phyloP scores from a whole-genome alignment of 2,329 filamentous ascomycete genomes.

The Apiospora marii region DNA sequence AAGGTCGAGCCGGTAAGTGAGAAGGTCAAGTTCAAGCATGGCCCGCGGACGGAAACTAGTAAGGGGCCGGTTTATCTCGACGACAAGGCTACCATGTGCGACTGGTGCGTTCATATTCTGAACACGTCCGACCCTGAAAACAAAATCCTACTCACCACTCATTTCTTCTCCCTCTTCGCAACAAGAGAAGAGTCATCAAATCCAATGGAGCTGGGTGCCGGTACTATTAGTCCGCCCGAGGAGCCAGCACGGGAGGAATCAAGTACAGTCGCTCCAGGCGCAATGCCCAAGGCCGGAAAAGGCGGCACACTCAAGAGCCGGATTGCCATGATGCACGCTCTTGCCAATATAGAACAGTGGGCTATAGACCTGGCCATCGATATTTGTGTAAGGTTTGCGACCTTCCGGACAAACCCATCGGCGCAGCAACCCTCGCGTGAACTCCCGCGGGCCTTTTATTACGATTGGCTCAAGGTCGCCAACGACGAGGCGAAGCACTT shows the following conservation, averaged over 20 bases:
- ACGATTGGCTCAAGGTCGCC: conserved; percentile 57
- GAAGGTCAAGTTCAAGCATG: conserved; percentile 52
- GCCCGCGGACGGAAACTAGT: conserved; percentile 33
- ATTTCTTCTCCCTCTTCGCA: conserved; percentile 51
- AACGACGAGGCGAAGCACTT: conserved; percentile 58
- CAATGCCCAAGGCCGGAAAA: conserved; percentile 49
- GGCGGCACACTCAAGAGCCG: conserved; percentile 53
- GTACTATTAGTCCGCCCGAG: conserved; percentile 46
- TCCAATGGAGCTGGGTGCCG: conserved; percentile 51
- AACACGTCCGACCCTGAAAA: conserved; percentile 53
- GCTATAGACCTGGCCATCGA: conserved; percentile 56
- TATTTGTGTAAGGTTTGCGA: conserved; percentile 54
- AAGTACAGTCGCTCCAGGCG: conserved; percentile 46
- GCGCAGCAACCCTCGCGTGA: conserved; percentile 33
- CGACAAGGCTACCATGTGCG: conserved; percentile 52
- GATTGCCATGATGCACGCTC: conserved; percentile 54
- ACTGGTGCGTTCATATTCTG: conserved; percentile 55
- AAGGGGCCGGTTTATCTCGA: conserved; percentile 42
- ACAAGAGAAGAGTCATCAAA: conserved; percentile 46
- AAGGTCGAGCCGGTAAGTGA: conserved; percentile 54
- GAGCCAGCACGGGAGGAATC: conserved; percentile 51
- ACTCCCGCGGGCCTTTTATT: conserved; percentile 53
- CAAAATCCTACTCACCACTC: conserved; percentile 54
- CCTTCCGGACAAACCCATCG: conserved; percentile 47
- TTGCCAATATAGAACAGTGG: conserved; percentile 58